A percentile compares a stretch with the other conserved stretches of the same genome.
Conservation (phyloP, 768 basidiomycete genomes). For the Hygrophoropsis aurantiaca region DNA sequence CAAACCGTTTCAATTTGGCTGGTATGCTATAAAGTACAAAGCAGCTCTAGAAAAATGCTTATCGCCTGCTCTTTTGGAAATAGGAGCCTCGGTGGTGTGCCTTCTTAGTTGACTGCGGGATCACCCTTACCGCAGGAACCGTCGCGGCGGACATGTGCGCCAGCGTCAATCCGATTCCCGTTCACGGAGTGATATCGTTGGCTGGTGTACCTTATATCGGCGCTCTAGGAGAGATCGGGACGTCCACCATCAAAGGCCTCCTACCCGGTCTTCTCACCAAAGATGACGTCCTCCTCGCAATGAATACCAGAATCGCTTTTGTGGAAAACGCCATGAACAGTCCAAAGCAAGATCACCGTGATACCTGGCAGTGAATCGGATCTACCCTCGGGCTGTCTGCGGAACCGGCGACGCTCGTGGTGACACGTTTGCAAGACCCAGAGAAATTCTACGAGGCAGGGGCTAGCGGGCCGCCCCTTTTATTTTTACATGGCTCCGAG, state of each 20-base stretch:
- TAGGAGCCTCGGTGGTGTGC: constrained; percentile 32
- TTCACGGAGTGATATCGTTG: constrained; percentile 29
- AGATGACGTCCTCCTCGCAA: not conserved
- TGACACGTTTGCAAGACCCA: constrained; percentile 26
- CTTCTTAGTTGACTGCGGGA: not conserved
- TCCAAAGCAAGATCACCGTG: constrained; percentile 23
- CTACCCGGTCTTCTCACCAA: constrained; percentile 23
- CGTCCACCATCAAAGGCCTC: constrained; percentile 14
- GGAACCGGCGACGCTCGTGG: constrained; percentile 16
- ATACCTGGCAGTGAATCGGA: constrained; percentile 23
- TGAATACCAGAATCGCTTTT: constrained; percentile 14
- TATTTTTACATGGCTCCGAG: constrained; percentile 21
- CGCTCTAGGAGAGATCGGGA: constrained; percentile 20
- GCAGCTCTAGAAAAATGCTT: not conserved
- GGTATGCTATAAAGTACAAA: constrained; percentile 21
- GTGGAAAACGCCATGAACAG: constrained; percentile 25
- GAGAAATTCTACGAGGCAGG: constrained; percentile 26
- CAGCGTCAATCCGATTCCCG: constrained; percentile 22
- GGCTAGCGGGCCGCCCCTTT: constrained; percentile 24
- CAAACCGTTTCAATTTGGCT: constrained; percentile 33
- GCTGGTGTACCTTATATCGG: constrained; percentile 27
- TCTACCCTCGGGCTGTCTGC: constrained; percentile 20
- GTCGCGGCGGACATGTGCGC: constrained; percentile 28
- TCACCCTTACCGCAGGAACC: constrained; percentile 16
- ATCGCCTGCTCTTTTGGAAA: constrained; percentile 22